Percentiles rank a stretch among this genome's conserved stretches.
These are phyloP conservation scores for Linnemannia elongata DNA, from an alignment of 192 early-diverging fungal genomes.

Conservation along the genomic window DNA sequence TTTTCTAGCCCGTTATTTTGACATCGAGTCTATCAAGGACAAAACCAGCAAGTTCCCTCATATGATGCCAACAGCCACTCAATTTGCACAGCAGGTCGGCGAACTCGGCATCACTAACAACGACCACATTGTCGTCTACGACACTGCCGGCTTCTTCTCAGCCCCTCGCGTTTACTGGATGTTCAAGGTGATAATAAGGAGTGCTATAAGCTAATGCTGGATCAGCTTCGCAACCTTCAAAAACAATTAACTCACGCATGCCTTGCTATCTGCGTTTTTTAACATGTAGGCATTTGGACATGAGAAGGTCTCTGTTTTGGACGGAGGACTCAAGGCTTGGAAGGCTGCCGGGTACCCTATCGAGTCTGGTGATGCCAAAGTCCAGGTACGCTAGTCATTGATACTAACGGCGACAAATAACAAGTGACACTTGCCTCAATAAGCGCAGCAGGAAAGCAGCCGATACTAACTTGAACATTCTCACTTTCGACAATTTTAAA, in stretches of 20 bases:
- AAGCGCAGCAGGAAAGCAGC: too few relatives aligned
- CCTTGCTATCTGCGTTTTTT: not conserved
- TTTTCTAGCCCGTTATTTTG: constrained; percentile 85
- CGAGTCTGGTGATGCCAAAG: constrained; percentile 55
- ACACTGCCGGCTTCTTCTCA: constrained; percentile 83
- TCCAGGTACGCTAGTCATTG: constrained; percentile 37
- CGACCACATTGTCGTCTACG: constrained; percentile 94
- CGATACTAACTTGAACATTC: not conserved
- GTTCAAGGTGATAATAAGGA: constrained; percentile 79
- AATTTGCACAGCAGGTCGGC: constrained; percentile 82
- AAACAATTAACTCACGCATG: not conserved
- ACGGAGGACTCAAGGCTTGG: constrained; percentile 94
- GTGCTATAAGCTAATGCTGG: not conserved
- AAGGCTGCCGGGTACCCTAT: constrained; percentile 63
- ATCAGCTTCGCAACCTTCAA: not conserved
- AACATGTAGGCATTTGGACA: constrained; percentile 86
- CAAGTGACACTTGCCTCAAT: too few relatives aligned
- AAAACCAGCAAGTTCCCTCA: constrained; percentile 81
- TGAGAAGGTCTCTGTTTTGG: constrained; percentile 84
- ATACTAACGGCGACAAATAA: too few relatives aligned
- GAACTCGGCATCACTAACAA: constrained; percentile 80
- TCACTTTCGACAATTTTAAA: not conserved
- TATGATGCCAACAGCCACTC: constrained; percentile 84
- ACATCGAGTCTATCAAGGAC: constrained; percentile 91
- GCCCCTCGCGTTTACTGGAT: constrained; percentile 95